These are phyloP conservation scores for Wallacemonas sp. DNA, from an alignment of 208 protist genomes.

Conservation along the genomic window DNA sequence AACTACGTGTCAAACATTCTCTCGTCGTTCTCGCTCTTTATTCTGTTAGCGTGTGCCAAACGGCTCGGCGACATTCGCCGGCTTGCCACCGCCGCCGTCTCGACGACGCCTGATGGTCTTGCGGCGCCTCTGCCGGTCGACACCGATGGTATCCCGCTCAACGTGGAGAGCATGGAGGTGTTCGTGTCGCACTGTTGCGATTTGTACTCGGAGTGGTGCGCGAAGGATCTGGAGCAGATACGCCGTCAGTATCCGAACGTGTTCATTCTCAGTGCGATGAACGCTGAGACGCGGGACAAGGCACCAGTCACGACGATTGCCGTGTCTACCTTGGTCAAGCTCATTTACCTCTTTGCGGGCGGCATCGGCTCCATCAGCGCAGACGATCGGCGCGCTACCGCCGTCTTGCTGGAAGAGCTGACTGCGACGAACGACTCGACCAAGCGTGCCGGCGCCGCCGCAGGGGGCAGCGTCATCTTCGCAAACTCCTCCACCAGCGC, in stretches of 20 bases:
- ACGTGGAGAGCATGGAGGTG: constrained; percentile 19
- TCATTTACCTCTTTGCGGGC: constrained; percentile 63
- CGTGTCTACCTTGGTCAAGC: constrained; percentile 44
- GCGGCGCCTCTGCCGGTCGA: neutral
- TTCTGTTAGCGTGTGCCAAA: constrained; percentile 24
- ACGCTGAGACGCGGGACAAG: constrained; percentile 10
- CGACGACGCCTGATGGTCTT: neutral
- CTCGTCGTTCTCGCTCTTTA: constrained; percentile 40
- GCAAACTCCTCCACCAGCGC: neutral
- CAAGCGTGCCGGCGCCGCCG: neutral
- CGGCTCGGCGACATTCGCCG: constrained; percentile 8
- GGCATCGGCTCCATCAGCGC: constrained; percentile 58
- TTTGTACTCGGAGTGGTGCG: constrained; percentile 14
- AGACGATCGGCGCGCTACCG: constrained; percentile 39
- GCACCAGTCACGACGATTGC: constrained; percentile 34
- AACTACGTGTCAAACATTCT: constrained; percentile 53
- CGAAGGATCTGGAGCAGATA: constrained; percentile 26
- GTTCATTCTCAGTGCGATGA: constrained; percentile 31
- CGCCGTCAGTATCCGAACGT: constrained; percentile 61
- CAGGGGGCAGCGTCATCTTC: neutral
- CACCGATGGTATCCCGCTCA: constrained; percentile 16
- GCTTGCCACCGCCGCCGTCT: neutral
- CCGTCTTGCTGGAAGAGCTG: constrained; percentile 10
- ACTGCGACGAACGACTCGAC: neutral
- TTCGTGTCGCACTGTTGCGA: constrained; percentile 34